These are phyloP conservation scores for Phtheirospermum japonicum DNA, from an alignment of 257 asterid species.

Conservation along the genomic window DNA sequence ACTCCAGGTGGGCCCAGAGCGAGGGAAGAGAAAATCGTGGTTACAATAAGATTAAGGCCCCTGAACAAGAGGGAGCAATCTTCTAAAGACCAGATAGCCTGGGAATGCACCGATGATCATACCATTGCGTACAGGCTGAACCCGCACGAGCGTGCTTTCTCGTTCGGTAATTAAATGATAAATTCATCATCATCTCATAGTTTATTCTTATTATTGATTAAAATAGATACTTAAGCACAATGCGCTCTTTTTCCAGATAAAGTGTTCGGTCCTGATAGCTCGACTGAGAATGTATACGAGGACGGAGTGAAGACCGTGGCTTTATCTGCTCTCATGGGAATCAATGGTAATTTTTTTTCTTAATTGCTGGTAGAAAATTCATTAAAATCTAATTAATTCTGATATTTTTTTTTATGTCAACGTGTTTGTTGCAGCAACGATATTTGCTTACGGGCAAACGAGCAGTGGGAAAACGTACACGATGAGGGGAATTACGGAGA, in stretches of 20 bases:
- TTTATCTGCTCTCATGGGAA: conserved; percentile 91
- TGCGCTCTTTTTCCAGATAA: conserved; percentile 55
- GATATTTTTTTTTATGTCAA: conserved; percentile 7
- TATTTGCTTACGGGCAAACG: conserved; percentile 96
- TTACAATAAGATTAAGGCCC: conserved; percentile 86
- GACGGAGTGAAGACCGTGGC: conserved; percentile 94
- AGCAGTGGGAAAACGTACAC: conserved; percentile 98
- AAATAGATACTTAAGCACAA: background rate
- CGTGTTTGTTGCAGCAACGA: conserved; percentile 67
- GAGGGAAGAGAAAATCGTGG: conserved; percentile 87
- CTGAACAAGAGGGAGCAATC: conserved; percentile 79
- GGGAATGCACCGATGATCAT: conserved; percentile 86
- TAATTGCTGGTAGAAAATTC: background rate
- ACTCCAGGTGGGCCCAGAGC: conserved; percentile 67
- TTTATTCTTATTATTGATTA: too few relatives aligned
- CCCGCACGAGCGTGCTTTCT: conserved; percentile 62
- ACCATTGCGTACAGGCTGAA: conserved; percentile 60
- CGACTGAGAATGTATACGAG: conserved; percentile 77
- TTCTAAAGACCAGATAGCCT: conserved; percentile 74
- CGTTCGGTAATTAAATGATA: conserved; percentile 55
- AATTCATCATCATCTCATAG: background rate
- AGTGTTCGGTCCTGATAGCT: conserved; percentile 73
- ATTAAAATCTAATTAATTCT: background rate
- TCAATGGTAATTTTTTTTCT: conserved; percentile 56
- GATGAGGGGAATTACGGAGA: conserved; percentile 89